A percentile compares a stretch with the other conserved stretches of the same genome.
These are phyloP conservation scores for Chrysoporthe deuterocubensis DNA, from an alignment of 2,329 filamentous ascomycete species.

Conservation along the genomic window DNA sequence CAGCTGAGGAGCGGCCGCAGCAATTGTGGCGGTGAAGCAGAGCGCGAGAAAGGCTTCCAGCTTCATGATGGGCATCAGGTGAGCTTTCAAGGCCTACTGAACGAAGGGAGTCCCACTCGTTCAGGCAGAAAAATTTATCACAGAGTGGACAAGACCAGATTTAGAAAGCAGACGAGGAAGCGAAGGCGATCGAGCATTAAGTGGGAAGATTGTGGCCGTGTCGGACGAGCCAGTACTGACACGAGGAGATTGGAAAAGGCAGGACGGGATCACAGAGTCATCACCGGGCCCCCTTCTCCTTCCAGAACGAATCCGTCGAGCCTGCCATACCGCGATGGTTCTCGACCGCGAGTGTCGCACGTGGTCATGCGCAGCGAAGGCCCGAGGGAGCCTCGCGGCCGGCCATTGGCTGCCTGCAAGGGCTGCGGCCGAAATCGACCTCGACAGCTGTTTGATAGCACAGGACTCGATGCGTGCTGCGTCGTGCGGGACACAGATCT, in stretches of 20 bases:
- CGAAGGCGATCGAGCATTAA: background rate
- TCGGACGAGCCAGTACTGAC: background rate
- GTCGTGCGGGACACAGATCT: background rate
- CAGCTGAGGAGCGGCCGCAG: background rate
- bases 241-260: background rate
- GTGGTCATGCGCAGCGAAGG: background rate
- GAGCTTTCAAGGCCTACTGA: background rate
- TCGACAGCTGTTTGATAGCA: background rate
- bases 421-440: background rate
- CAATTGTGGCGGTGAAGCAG: background rate
- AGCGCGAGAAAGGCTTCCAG: background rate
- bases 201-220: background rate
- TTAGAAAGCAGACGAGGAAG: background rate
- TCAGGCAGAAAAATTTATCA: background rate
- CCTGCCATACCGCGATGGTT: background rate
- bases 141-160: background rate
- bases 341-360: background rate
- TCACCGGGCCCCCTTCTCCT: background rate
- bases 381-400: background rate
- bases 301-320: background rate
- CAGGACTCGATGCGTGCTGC: slow-evolving; percentile 6
- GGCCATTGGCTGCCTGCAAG: background rate
- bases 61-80: background rate
- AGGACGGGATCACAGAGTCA: no score
- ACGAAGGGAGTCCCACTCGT: background rate